Conservation (phyloP, 768 basidiomycete genomes). For the Leucocoprinus birnbaumii region DNA sequence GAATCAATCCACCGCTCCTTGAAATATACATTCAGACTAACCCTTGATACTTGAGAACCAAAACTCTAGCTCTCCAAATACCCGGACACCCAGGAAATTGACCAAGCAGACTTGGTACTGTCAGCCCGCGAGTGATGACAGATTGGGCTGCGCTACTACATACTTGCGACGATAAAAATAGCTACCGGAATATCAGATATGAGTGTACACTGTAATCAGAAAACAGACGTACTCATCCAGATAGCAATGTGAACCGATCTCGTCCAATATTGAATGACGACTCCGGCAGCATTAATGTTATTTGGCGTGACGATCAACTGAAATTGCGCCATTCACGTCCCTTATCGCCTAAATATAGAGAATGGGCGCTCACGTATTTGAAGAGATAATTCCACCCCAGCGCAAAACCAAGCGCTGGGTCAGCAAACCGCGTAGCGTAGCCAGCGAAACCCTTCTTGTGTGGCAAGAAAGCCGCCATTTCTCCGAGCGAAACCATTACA, state of each 20-base stretch:
- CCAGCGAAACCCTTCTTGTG: constrained; percentile 62
- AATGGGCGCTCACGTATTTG: constrained; percentile 40
- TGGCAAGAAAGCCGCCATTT: constrained; percentile 50
- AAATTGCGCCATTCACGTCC: constrained; percentile 7
- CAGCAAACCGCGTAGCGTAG: constrained; percentile 63
- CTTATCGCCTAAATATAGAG: neutral
- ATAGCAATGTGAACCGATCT: constrained; percentile 39
- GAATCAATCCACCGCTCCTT: neutral
- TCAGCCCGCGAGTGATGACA: neutral
- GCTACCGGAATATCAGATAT: neutral
- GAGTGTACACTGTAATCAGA: constrained; percentile 11
- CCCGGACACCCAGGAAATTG: constrained; percentile 60
- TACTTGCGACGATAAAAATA: no score
- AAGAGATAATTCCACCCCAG: constrained; percentile 63
- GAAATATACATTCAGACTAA: constrained; percentile 14
- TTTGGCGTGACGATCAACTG: constrained; percentile 64
- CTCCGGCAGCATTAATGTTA: constrained; percentile 62
- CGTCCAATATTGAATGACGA: constrained; percentile 49
- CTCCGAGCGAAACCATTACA: constrained; percentile 54
- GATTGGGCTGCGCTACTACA: no score
- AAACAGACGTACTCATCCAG: constrained; percentile 53
- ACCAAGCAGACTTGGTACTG: constrained; percentile 55
- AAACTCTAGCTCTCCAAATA: constrained; percentile 75
- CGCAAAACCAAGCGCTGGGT: constrained; percentile 67
- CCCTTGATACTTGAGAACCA: constrained; percentile 74